These are phyloP conservation scores for Lepidium aucheri DNA, from an alignment of 345 rosid species.

Conservation along the genomic window DNA sequence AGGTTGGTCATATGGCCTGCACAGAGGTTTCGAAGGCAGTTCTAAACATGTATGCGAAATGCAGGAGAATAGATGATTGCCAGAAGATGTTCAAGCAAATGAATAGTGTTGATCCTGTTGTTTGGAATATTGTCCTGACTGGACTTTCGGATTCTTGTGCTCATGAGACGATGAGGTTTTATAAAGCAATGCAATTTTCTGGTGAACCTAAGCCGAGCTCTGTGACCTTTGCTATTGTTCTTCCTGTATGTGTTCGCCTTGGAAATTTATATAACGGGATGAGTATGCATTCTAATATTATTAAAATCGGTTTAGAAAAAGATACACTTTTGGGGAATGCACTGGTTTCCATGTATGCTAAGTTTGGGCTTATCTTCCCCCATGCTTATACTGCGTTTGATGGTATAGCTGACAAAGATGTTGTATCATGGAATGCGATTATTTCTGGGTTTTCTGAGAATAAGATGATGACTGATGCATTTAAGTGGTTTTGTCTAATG, in stretches of 20 bases:
- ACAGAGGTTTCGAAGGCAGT: slow-evolving; percentile 52
- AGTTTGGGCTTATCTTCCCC: slow-evolving; percentile 39
- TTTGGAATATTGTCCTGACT: slow-evolving; percentile 72
- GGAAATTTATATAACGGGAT: slow-evolving; percentile 45
- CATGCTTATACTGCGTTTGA: slow-evolving; percentile 55
- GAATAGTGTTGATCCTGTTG: slow-evolving; percentile 46
- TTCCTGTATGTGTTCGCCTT: slow-evolving; percentile 63
- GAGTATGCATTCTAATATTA: slow-evolving; percentile 39
- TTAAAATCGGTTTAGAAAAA: slow-evolving; percentile 53
- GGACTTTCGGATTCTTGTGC: slow-evolving; percentile 48
- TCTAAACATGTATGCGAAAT: slow-evolving; percentile 76
- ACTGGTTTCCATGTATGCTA: slow-evolving; percentile 71
- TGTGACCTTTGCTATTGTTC: slow-evolving; percentile 53
- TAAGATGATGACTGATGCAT: slow-evolving; percentile 39
- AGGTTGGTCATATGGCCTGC: slow-evolving; percentile 49
- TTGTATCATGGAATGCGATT: slow-evolving; percentile 83
- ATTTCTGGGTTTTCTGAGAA: slow-evolving; percentile 85
- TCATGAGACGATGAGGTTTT: slow-evolving; percentile 42
- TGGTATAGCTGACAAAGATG: slow-evolving; percentile 55
- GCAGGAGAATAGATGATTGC: slow-evolving; percentile 49
- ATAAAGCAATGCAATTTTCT: slow-evolving; percentile 36
- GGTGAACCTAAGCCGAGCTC: slow-evolving; percentile 45
- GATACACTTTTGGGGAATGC: slow-evolving; percentile 73
- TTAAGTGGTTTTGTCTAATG: slow-evolving; percentile 56
- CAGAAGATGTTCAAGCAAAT: slow-evolving; percentile 46